Conservation (phyloP, 768 basidiomycete species). For the Amanita muscaria region DNA sequence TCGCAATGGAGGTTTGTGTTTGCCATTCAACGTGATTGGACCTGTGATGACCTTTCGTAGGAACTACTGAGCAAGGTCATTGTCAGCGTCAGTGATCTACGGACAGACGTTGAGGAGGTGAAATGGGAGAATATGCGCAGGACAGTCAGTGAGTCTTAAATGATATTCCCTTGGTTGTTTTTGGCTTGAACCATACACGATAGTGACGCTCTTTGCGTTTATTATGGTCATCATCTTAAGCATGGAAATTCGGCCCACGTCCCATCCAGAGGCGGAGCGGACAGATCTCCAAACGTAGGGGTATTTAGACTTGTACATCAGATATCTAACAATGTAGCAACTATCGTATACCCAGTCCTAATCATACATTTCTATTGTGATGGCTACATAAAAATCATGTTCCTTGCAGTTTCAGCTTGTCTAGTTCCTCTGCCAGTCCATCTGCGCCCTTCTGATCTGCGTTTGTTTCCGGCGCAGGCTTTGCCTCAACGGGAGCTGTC, state of each 20-base stretch:
- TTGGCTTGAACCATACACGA: slow-evolving; percentile 4
- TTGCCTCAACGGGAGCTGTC: not conserved
- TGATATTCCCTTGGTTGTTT: not conserved
- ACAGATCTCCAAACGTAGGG: slow-evolving; percentile 5
- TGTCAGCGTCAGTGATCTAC: slow-evolving; percentile 66
- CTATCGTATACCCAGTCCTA: slow-evolving; percentile 25
- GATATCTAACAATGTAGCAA: slow-evolving; percentile 31
- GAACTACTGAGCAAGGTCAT: slow-evolving; percentile 69
- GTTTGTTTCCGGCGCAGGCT: not conserved
- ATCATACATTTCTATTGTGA: too few species aligned
- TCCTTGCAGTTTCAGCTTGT: slow-evolving; percentile 51
- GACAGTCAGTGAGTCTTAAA: slow-evolving; percentile 53
- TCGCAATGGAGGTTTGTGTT: slow-evolving; percentile 64
- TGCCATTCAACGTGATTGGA: not conserved
- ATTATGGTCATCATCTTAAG: slow-evolving; percentile 58
- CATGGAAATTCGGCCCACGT: slow-evolving; percentile 57
- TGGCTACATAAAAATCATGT: slow-evolving; percentile 7
- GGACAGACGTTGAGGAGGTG: slow-evolving; percentile 75
- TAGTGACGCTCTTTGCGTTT: slow-evolving; percentile 58
- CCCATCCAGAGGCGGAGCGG: slow-evolving; percentile 18
- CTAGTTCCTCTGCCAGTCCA: slow-evolving; percentile 39
- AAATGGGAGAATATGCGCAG: slow-evolving; percentile 87
- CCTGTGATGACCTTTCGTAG: slow-evolving; percentile 27
- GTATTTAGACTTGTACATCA: slow-evolving; percentile 1
- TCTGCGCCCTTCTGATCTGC: slow-evolving; percentile 9